Evolutionary conservation across 257 asterid genomes (phyloP), one percentile per base, ranked within the genome.

Genomic region (Petunia secreta): DNA sequence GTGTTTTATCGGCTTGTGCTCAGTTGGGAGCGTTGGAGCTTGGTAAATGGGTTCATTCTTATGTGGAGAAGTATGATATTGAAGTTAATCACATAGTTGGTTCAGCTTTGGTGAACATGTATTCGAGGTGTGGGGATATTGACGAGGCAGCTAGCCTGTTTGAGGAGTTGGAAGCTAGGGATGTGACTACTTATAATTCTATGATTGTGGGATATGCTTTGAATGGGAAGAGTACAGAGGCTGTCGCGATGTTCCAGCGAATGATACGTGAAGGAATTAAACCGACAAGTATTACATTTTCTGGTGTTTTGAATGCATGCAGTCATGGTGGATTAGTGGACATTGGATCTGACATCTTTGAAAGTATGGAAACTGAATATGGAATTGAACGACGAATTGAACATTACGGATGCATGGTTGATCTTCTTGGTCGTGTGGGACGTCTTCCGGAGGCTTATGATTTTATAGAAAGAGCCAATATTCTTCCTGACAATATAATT

Each of bases 391-490:
- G 88, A 10, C 81, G 81, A 73, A 77, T 87, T 37, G 92, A 89
- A 82, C 92, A 91, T 81, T 87, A 85, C 2, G 92, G 92, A 48
- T 89, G 94, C 82, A 57, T 90, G 79, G 91, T 89, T 54, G 94
- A 89, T 86, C 90, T 89, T 78, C 83, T 89, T 58, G 89, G 94
- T 38, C 91, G 94, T 41, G 90, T 86, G 1, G 92, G 92, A 60
- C 69, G 52, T 63, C 85, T 90, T 69, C 85, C 89, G 63, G 89
- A 89, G 69, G 94, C 92, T 75, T 86, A 84, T 80, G 53, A 79
- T 8, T 80, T 86, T 25, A 84, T 84, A 44, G 85, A 68, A 52
- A 84, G 65, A 54, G 87, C 84, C 87, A 55, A 75, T 40, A 67
- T 82, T 15, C 52, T 76, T 16, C 90, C 91, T 0, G 92, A 90